Evolutionary conservation across 2,329 filamentous ascomycete genomes (phyloP).

Genomic region (Colletotrichum echinochloae): DNA sequence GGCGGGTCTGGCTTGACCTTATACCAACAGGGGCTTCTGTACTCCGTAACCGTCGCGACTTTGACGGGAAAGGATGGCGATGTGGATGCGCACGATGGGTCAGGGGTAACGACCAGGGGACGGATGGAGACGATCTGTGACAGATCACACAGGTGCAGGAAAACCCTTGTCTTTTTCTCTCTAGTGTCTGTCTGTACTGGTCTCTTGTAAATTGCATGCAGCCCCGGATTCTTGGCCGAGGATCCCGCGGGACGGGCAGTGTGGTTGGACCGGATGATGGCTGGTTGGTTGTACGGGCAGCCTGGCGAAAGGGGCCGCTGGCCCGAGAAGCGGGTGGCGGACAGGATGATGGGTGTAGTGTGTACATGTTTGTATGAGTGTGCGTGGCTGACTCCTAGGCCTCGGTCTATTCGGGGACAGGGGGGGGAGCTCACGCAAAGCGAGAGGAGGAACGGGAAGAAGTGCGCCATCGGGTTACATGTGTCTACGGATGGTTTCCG

Average conservation of each 20-base stretch:
- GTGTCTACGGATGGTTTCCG: conserved; percentile 7
- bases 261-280: background rate
- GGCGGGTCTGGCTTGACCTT: conserved; percentile 29
- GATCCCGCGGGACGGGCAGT: conserved; percentile 9
- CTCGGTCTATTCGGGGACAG: background rate
- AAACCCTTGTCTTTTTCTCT: conserved; percentile 1
- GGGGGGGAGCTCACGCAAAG: background rate
- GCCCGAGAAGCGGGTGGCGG: conserved; percentile 10
- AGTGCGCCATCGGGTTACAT: conserved; percentile 20
- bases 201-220: background rate
- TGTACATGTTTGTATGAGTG: background rate
- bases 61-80: background rate
- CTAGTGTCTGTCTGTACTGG: background rate
- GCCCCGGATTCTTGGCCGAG: conserved; percentile 30
- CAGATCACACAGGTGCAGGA: conserved; percentile 13
- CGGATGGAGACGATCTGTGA: conserved; percentile 17
- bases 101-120: conserved; percentile 17
- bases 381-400: background rate
- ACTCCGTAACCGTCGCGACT: background rate
- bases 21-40: conserved; percentile 7
- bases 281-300: conserved; percentile 12
- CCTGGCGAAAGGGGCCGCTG: conserved; percentile 13
- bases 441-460: background rate
- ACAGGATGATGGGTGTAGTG: background rate
- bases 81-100: conserved; percentile 20